Conservation (phyloP, 371 early-diverging fungal species). For the Mucor mucedo region DNA sequence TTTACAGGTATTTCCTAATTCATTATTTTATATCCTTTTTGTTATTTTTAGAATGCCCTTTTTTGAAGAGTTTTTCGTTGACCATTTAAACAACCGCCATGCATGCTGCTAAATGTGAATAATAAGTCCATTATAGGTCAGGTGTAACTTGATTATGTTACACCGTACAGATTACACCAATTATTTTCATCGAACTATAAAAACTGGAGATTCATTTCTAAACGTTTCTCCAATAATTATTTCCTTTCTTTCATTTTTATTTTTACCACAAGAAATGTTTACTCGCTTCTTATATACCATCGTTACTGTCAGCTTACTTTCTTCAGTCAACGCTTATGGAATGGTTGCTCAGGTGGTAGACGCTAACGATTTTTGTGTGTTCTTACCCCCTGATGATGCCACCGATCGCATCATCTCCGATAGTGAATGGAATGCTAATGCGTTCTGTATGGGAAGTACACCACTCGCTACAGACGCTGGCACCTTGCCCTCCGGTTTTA, state of each 20-base stretch:
- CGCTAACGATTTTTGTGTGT: conserved; percentile 55
- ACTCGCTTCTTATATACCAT: conserved; percentile 2
- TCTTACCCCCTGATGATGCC: conserved; percentile 54
- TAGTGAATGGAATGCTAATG: conserved; percentile 51
- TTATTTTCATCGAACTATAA: too few species aligned
- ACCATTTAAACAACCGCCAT: too few species aligned
- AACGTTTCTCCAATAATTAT: too few species aligned
- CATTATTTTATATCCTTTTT: too few species aligned
- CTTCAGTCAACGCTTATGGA: conserved; percentile 27
- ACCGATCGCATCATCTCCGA: conserved; percentile 50
- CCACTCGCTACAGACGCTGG: conserved; percentile 52
- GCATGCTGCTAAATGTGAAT: too few species aligned
- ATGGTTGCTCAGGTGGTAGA: conserved; percentile 45
- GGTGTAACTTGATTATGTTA: too few species aligned
- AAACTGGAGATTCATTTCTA: too few species aligned
- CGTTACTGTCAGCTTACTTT: conserved; percentile 6
- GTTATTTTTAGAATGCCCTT: too few species aligned
- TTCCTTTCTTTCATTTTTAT: neutral
- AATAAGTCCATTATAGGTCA: too few species aligned
- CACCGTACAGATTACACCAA: neutral
- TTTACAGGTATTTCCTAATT: too few species aligned
- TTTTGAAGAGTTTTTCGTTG: too few species aligned
- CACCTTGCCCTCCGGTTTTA: conserved; percentile 52
- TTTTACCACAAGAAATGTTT: neutral
- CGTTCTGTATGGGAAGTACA: conserved; percentile 54